Base-by-base conservation (phyloP, 2,329 filamentous ascomycete species). In the Exserohilum turcica region DNA sequence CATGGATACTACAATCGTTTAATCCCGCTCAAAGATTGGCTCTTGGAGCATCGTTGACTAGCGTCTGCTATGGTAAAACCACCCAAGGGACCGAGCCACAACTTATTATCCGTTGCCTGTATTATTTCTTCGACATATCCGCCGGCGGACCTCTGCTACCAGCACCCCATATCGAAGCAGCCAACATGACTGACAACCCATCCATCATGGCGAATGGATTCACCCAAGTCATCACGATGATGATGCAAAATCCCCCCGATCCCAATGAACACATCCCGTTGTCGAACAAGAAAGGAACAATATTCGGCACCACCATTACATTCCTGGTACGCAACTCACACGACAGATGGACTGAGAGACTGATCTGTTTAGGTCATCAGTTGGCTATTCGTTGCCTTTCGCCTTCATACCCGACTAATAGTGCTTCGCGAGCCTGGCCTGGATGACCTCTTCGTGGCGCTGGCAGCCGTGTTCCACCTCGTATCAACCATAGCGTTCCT, bases 401-500 rank as follows among this genome's bases (percentile, higher is more conserved):
- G 69, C 37, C 53, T 72, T 12, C 61, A 70, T 37, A 68, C 63
- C 40, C 60, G 68, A n/a, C 47, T 68, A 12, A 54, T 50, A 15
- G 46, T 70, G 3, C 54, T 70, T 13, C 63, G 64, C 27, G 62
- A 71, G 21, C 65, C 66, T 5, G 66, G 72, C n/a, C 68, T 68
- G 62, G 71, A 74, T 47, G 72, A 74, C 42, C 44, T 67, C n/a
- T 61, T 72, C 5, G 68, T 74, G 19, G 52, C 70, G 9, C 32
- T 72, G 13, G 68, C 67, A 15, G 60, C 56, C 10, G 7, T 69
- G 1, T 55, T 68, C 21, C 68, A 68, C 27, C 46, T 71, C 9
- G 38, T 57, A 15, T 56, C 59, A 16, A 44, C 68, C 12, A 44
- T 66, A 9, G 50, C 44, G 7, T 66, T 68, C 21, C 59, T 65